Conservation (phyloP, 2,329 filamentous ascomycete species). For the Penicillium sp. region DNA sequence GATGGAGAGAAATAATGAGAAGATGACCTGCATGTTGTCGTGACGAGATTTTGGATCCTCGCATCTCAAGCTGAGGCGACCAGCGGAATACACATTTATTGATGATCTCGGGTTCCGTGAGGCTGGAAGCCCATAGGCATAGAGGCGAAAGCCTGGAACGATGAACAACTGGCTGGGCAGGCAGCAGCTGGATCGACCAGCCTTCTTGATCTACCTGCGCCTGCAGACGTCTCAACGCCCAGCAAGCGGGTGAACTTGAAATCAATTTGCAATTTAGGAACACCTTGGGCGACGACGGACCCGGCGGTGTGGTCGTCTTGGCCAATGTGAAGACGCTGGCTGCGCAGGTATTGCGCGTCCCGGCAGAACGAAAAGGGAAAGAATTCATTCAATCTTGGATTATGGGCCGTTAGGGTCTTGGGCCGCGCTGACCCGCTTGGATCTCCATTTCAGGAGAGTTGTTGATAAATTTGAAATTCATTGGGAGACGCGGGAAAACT, state of each 20-base stretch:
- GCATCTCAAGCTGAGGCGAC: background rate
- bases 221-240: background rate
- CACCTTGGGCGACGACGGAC: background rate
- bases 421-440: slow-evolving; percentile 8
- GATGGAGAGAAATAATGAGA: background rate
- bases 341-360: slow-evolving; percentile 14
- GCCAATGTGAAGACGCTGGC: slow-evolving; percentile 1
- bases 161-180: background rate
- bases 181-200: background rate
- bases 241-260: background rate
- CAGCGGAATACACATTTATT: background rate
- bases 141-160: no score
- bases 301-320: slow-evolving; percentile 6
- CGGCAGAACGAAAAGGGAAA: slow-evolving; percentile 7
- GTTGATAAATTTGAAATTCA: background rate
- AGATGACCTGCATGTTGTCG: background rate
- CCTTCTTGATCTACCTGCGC: background rate
- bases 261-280: background rate
- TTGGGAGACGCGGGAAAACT: background rate
- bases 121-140: background rate
- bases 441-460: background rate
- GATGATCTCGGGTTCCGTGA: background rate
- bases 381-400: background rate
- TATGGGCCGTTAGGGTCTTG: background rate
- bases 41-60: background rate